Evolutionary conservation across 140 eudicot species (phyloP).

Genomic region (Oenanthe javanica): DNA sequence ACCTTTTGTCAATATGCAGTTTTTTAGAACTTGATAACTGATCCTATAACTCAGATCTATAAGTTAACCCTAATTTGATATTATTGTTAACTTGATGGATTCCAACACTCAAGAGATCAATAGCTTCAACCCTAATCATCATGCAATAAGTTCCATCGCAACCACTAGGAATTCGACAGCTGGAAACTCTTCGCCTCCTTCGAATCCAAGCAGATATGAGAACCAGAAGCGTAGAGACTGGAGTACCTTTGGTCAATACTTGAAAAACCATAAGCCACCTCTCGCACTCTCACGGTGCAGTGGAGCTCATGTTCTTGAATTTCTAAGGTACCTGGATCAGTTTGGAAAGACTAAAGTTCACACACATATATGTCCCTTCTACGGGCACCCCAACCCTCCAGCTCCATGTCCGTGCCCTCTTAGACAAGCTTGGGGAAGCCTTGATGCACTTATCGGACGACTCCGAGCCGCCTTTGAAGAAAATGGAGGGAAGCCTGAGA

Average conservation of each 20-base stretch:
- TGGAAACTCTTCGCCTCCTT: constrained; percentile 27
- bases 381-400: constrained; percentile 80
- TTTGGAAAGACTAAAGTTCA: constrained; percentile 84
- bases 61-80: neutral
- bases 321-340: constrained; percentile 77
- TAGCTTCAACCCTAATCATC: constrained; percentile 23
- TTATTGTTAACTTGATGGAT: neutral
- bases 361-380: constrained; percentile 61
- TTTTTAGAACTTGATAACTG: neutral
- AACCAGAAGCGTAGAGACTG: constrained; percentile 85
- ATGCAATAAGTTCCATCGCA: constrained; percentile 20
- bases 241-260: constrained; percentile 82
- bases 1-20: neutral
- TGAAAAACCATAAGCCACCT: constrained; percentile 73
- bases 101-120: constrained; percentile 13
- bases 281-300: constrained; percentile 67
- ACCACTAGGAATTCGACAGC: constrained; percentile 11
- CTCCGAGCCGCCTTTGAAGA: constrained; percentile 82
- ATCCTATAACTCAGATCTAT: neutral
- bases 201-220: constrained; percentile 67
- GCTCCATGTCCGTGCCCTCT: constrained; percentile 89
- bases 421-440: constrained; percentile 83
- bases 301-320: constrained; percentile 83
- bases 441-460: constrained; percentile 81
- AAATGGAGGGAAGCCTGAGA: constrained; percentile 71